These are phyloP conservation scores for Coelastrella sp. DNA, from an alignment of 139 green algal species.

Conservation along the genomic window DNA sequence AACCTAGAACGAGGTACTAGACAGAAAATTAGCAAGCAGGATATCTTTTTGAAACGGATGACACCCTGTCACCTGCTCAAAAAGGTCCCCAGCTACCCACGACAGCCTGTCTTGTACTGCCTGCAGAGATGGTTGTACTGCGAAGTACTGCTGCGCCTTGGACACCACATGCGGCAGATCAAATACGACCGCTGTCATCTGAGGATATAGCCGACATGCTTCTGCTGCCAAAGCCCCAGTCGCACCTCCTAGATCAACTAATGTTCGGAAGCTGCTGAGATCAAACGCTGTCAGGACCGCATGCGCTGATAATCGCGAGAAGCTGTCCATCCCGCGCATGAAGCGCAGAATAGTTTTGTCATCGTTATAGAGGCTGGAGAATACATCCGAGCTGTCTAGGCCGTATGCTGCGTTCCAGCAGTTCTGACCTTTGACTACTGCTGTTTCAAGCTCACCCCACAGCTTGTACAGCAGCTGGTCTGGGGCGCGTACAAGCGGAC, in stretches of 20 bases:
- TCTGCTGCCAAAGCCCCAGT: conserved; percentile 51
- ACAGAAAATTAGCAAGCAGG: neutral
- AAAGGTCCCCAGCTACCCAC: conserved; percentile 58
- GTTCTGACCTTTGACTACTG: conserved; percentile 40
- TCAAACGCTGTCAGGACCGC: conserved; percentile 56
- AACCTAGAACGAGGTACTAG: too few relatives aligned
- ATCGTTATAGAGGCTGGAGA: conserved; percentile 49
- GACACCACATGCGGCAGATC: conserved; percentile 54
- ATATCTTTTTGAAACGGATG: too few relatives aligned
- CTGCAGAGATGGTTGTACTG: neutral
- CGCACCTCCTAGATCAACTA: conserved; percentile 55
- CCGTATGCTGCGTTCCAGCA: conserved; percentile 49
- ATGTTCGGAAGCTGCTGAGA: conserved; percentile 20
- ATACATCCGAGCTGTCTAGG: conserved; percentile 43
- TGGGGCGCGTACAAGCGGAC: neutral
- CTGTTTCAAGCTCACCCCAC: conserved; percentile 42
- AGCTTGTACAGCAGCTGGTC: conserved; percentile 41
- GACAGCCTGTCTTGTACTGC: conserved; percentile 27
- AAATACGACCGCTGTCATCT: conserved; percentile 37
- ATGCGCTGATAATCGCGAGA: conserved; percentile 34
- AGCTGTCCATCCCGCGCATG: conserved; percentile 60
- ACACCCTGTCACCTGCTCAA: conserved; percentile 12
- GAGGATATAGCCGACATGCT: conserved; percentile 40
- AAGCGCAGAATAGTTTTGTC: conserved; percentile 48
- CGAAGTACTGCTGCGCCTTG: conserved; percentile 44